Percentiles rank a stretch among this genome's conserved stretches.
phyloP scores from a whole-genome alignment of 2,329 filamentous ascomycete species.

The Diaporthe destruens region DNA sequence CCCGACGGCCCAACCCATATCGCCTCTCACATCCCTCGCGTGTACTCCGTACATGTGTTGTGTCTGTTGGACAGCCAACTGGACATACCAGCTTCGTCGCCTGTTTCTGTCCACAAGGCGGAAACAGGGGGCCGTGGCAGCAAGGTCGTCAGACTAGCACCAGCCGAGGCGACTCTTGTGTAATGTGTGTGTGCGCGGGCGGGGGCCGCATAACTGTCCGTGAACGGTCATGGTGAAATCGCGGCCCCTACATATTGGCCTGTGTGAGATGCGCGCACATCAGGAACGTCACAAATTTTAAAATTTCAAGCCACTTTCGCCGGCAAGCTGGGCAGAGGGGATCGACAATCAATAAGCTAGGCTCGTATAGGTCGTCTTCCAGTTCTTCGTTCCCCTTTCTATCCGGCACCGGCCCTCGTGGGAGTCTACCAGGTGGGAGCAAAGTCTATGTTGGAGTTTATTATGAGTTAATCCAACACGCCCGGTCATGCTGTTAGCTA shows the following conservation, averaged over 20 bases:
- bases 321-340: background rate
- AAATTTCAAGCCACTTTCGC: slow-evolving; percentile 24
- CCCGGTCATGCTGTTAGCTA: background rate
- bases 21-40: background rate
- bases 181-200: background rate
- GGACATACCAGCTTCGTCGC: background rate
- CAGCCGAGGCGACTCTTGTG: slow-evolving; percentile 10
- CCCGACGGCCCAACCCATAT: background rate
- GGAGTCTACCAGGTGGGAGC: slow-evolving; percentile 7
- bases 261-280: slow-evolving; percentile 2
- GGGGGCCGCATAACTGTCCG: slow-evolving; percentile 18
- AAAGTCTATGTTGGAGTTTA: background rate
- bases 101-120: slow-evolving; percentile 2
- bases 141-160: background rate
- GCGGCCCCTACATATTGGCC: background rate
- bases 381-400: background rate
- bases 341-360: slow-evolving; percentile 17
- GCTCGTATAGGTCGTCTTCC: background rate
- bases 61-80: background rate
- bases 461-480: background rate
- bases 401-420: background rate
- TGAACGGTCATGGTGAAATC: slow-evolving; percentile 22
- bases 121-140: slow-evolving; percentile 22
- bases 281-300: slow-evolving; percentile 23
- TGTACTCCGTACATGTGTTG: too few species aligned